These are phyloP conservation scores for Ogataea degrootiae DNA, from an alignment of 805 yeast species.

Conservation along the genomic window DNA sequence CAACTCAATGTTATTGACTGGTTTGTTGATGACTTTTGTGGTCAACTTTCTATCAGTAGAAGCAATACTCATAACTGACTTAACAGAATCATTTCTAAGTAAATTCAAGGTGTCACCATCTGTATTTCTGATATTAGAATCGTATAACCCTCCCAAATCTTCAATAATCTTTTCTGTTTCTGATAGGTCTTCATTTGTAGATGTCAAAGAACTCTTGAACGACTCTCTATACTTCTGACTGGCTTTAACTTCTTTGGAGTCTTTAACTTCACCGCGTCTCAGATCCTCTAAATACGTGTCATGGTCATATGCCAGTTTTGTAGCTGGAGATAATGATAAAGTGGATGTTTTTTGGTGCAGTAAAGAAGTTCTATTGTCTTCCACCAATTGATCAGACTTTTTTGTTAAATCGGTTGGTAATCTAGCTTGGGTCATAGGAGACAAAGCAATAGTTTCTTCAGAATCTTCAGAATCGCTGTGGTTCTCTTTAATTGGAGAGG, in stretches of 20 bases:
- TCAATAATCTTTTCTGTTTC: slow-evolving; percentile 25
- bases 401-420: slow-evolving; percentile 4
- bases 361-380: slow-evolving; percentile 23
- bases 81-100: slow-evolving; percentile 25
- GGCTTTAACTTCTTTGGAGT: slow-evolving; percentile 12
- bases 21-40: slow-evolving; percentile 17
- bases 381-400: slow-evolving; percentile 23
- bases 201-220: slow-evolving; percentile 11
- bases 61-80: slow-evolving; percentile 25
- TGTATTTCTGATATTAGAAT: slow-evolving; percentile 30
- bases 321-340: slow-evolving; percentile 27
- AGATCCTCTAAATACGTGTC: slow-evolving; percentile 24
- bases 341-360: slow-evolving; percentile 43
- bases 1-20: slow-evolving; percentile 10
- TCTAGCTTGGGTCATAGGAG: slow-evolving; percentile 16
- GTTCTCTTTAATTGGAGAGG: slow-evolving; percentile 19
- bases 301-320: slow-evolving; percentile 23
- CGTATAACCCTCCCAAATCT: slow-evolving; percentile 31
- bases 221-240: slow-evolving; percentile 10
- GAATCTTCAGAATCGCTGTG: slow-evolving; percentile 24
- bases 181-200: slow-evolving; percentile 6
- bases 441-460: slow-evolving; percentile 24
- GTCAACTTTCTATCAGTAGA: slow-evolving; percentile 25
- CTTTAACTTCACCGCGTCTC: slow-evolving; percentile 17
- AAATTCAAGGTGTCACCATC: slow-evolving; percentile 22